phyloP scores from a whole-genome alignment of 23 red algal genomes.

The Agarophyton chilense region DNA sequence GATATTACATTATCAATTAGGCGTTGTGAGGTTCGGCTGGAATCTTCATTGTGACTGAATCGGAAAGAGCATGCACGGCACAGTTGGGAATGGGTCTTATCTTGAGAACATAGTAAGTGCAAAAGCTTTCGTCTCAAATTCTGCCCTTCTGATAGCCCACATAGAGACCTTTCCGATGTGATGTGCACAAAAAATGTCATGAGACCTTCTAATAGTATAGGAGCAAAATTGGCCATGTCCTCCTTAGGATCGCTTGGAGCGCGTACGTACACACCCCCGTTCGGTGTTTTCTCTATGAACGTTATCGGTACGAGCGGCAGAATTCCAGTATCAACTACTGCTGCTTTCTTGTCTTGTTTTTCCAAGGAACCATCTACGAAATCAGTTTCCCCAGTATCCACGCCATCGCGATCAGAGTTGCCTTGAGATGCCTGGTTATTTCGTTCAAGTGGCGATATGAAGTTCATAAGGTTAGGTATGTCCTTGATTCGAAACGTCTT shows the following conservation, averaged over 20 bases:
- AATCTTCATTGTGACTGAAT: background rate
- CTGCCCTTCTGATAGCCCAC: slow-evolving; percentile 47
- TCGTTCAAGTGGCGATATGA: background rate
- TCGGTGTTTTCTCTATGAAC: background rate
- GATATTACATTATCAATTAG: slow-evolving; percentile 12
- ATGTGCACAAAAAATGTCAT: slow-evolving; percentile 61
- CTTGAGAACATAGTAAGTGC: slow-evolving; percentile 52
- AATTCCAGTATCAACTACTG: background rate
- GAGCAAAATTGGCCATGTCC: background rate
- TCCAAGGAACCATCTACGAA: background rate
- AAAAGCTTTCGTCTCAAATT: slow-evolving; percentile 63
- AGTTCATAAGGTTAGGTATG: background rate
- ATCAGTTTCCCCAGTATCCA: background rate
- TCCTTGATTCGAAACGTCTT: slow-evolving; percentile 54
- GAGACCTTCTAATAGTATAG: slow-evolving; percentile 32
- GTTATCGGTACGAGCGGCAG: background rate
- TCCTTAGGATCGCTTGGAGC: slow-evolving; percentile 2
- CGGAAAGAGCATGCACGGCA: slow-evolving; percentile 29
- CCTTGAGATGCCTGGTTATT: background rate
- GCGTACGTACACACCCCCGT: background rate
- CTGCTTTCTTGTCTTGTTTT: no score
- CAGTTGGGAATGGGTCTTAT: slow-evolving; percentile 71
- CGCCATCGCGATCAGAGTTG: background rate
- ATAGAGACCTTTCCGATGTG: slow-evolving; percentile 38
- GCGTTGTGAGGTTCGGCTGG: background rate